phyloP scores from a whole-genome alignment of 257 asterid species.

The Haberlea rhodopensis region DNA sequence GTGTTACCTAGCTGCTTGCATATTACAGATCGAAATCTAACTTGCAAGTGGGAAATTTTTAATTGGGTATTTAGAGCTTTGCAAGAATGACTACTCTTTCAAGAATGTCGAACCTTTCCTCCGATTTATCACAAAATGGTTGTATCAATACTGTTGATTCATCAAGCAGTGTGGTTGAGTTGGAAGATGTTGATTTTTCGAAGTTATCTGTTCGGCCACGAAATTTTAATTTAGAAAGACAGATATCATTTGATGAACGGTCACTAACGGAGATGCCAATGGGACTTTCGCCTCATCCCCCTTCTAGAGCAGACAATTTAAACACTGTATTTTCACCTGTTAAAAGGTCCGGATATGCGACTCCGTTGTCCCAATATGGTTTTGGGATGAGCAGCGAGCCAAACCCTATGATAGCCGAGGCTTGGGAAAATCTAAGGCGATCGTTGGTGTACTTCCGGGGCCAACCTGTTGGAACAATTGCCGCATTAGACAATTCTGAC shows the following conservation, averaged over 20 bases:
- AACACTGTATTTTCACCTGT: slow-evolving; percentile 43
- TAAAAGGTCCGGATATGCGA: slow-evolving; percentile 43
- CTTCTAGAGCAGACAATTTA: slow-evolving; percentile 48
- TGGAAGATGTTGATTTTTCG: slow-evolving; percentile 52
- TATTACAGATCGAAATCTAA: slow-evolving; percentile 14
- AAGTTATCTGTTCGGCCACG: slow-evolving; percentile 42
- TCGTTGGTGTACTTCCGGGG: slow-evolving; percentile 64
- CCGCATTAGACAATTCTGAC: slow-evolving; percentile 62
- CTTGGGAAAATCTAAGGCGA: slow-evolving; percentile 61
- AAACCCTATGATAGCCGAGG: slow-evolving; percentile 54
- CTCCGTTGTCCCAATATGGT: slow-evolving; percentile 49
- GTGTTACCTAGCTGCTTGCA: slow-evolving; percentile 18
- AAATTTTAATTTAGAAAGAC: slow-evolving; percentile 53
- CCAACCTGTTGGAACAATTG: slow-evolving; percentile 71
- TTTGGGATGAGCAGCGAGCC: slow-evolving; percentile 36
- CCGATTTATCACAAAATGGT: slow-evolving; percentile 41
- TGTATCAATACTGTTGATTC: slow-evolving; percentile 37
- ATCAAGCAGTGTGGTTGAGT: slow-evolving; percentile 33
- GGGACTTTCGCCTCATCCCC: slow-evolving; percentile 49
- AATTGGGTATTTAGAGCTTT: slow-evolving; percentile 2
- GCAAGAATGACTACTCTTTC: slow-evolving; percentile 43
- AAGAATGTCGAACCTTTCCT: not conserved
- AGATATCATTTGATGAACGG: slow-evolving; percentile 51
- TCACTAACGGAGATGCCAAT: slow-evolving; percentile 43
- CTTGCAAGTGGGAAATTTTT: not conserved